Conservation (phyloP, 306 rosid genomes). For the Psophocarpus tetragonolobus region DNA sequence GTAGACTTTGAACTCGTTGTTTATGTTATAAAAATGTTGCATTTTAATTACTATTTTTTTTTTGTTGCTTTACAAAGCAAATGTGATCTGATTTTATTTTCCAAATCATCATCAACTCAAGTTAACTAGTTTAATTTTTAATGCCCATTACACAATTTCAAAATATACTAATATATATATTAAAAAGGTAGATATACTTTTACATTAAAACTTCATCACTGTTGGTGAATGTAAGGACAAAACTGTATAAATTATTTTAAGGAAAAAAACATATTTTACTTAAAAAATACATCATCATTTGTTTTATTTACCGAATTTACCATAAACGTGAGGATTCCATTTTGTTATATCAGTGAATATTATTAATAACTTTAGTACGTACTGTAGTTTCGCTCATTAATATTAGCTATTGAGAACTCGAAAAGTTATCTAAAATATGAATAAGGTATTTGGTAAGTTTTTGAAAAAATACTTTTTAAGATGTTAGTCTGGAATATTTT, state of each 20-base stretch:
- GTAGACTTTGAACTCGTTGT: not conserved
- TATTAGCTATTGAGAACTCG: not conserved
- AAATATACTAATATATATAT: too few species aligned
- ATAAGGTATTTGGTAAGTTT: too few species aligned
- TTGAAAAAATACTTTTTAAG: too few species aligned
- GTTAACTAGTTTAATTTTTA: not conserved
- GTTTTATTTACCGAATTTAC: too few species aligned
- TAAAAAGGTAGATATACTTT: too few species aligned
- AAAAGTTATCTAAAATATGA: too few species aligned
- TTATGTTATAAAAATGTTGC: not conserved
- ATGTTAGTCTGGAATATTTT: too few species aligned
- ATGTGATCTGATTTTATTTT: not conserved
- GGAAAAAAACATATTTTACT: too few species aligned
- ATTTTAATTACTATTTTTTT: not conserved
- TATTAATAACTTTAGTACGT: not conserved
- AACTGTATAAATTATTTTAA: too few species aligned
- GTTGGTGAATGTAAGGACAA: too few species aligned
- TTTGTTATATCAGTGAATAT: not conserved
- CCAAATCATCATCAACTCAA: not conserved
- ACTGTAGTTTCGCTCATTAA: not conserved
- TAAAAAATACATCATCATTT: not conserved
- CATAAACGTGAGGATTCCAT: too few species aligned
- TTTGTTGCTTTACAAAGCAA: not conserved
- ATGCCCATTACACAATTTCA: not conserved
- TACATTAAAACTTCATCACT: too few species aligned